These are phyloP conservation scores for Multifurca ochricompacta DNA, from an alignment of 768 basidiomycete species.

Conservation along the genomic window DNA sequence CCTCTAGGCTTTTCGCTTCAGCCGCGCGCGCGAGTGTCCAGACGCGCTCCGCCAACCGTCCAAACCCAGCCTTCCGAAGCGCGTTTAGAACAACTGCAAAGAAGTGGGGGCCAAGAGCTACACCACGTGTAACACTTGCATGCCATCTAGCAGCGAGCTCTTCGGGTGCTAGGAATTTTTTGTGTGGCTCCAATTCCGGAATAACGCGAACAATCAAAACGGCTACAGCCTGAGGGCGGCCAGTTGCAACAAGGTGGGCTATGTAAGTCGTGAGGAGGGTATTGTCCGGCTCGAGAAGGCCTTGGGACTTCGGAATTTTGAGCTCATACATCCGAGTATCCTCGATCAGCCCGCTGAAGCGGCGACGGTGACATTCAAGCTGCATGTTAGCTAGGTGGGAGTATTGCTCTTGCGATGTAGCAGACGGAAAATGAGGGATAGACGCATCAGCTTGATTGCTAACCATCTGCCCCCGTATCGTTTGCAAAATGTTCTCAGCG, in stretches of 20 bases:
- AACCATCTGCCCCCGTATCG: constrained; percentile 25
- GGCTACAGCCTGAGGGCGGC: constrained; percentile 38
- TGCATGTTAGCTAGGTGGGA: not conserved
- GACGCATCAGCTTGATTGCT: constrained; percentile 10
- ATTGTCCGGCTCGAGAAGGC: constrained; percentile 30
- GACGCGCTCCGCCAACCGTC: constrained; percentile 51
- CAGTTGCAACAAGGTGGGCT: constrained; percentile 41
- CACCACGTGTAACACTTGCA: not conserved
- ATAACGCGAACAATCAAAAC: constrained; percentile 47
- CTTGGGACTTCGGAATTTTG: constrained; percentile 15
- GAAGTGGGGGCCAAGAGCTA: constrained; percentile 47
- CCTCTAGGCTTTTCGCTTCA: constrained; percentile 41
- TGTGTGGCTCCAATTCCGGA: constrained; percentile 39
- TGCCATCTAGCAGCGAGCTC: constrained; percentile 2
- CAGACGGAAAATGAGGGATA: not conserved
- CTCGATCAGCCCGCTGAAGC: not conserved
- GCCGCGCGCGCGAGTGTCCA: constrained; percentile 57
- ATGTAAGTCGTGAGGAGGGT: constrained; percentile 48
- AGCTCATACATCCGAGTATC: constrained; percentile 10
- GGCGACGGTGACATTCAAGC: not conserved
- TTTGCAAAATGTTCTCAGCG: constrained; percentile 32
- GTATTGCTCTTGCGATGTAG: not conserved
- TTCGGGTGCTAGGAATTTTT: not conserved
- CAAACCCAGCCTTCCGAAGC: constrained; percentile 46
- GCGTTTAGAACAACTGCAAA: constrained; percentile 55